Base-by-base conservation (phyloP, 163 green algal genomes). In the Volvox carteri region DNA sequence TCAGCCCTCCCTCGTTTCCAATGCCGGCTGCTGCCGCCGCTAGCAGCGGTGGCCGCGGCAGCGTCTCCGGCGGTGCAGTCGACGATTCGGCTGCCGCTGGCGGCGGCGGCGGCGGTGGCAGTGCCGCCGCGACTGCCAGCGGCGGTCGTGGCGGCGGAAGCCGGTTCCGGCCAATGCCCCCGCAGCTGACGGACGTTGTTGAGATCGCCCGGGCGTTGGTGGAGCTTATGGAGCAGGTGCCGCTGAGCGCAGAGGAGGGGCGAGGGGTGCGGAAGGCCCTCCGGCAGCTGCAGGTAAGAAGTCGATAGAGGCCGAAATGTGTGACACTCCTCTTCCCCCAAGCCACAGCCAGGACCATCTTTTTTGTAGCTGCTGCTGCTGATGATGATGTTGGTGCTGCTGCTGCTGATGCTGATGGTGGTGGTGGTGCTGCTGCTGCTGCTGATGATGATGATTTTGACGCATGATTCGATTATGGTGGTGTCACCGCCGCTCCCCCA, bases 181-280 rank as follows among this genome's bases (percentile, higher is more conserved):
- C 30, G 46, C n/a, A 44, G 21, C 46, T 79, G 30, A 80, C 35
- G 33, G 81, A 87, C 21, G 46, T 79, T 21, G 25, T 79, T 28
- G 79, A 78, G 19, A 86, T 86, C 28, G n/a, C 44, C 9, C 21
- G 35, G 23, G 62, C 21, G 21, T 16, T 87, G 48, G 46, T 60
- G 14, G 35, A 58, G 4, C 46, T 87, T 0, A 73, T 87, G 81
- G 81, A 80, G 67, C 83, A 88, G 83, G 23, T 88, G 68, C 68
- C 67, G 11, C 37, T 88, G 83, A 23, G 5, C 2, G 23, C 7
- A 1, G 83, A 74, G 50, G 50, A 83, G 50, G 68, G 25, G 4
- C 23, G 50, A 1, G 50, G 25, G 4, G 83, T 88, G 1, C 67
- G 83, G 28, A 88, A 81, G 68, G 83, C 83, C 67, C 68, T 88